phyloP scores from a whole-genome alignment of 2,329 filamentous ascomycete species.

The Cercospora sp. region DNA sequence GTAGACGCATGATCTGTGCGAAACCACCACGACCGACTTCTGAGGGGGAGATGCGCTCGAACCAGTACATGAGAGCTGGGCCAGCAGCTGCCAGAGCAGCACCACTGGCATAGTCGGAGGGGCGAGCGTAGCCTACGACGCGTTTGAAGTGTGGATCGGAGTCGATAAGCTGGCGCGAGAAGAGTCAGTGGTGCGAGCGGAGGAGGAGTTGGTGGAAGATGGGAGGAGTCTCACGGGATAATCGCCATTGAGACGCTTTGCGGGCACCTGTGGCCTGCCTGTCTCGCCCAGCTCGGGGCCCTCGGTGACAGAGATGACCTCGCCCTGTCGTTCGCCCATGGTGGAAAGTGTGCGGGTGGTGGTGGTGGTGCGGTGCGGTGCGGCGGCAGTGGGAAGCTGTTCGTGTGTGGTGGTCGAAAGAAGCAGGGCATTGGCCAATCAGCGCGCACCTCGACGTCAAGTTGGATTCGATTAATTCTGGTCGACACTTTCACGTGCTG shows the following conservation, averaged over 20 bases:
- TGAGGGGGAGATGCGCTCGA: conserved; percentile 84
- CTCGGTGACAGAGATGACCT: conserved; percentile 30
- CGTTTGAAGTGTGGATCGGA: conserved; percentile 95
- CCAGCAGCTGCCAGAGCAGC: conserved; percentile 67
- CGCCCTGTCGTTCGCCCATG: conserved; percentile 28
- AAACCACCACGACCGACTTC: conserved; percentile 82
- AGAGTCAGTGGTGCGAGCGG: conserved; percentile 28
- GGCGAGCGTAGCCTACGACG: conserved; percentile 82
- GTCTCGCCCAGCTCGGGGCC: conserved; percentile 37
- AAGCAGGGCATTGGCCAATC: conserved; percentile 1
- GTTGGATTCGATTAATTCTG: background rate
- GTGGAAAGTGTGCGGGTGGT: conserved; percentile 16
- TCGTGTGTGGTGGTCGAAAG: background rate
- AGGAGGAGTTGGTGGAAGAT: background rate
- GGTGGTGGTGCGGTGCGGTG: conserved; percentile 4
- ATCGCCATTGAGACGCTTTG: conserved; percentile 77
- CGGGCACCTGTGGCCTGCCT: conserved; percentile 50
- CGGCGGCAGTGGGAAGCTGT: background rate
- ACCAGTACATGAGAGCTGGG: conserved; percentile 71
- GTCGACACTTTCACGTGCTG: background rate
- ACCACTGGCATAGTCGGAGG: conserved; percentile 77
- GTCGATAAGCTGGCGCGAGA: conserved; percentile 79
- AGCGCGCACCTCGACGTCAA: background rate
- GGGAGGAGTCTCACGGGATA: conserved; percentile 68
- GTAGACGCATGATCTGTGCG: conserved; percentile 76